Conservation (phyloP, 2,329 filamentous ascomycete species). For the Didymella glomerata region DNA sequence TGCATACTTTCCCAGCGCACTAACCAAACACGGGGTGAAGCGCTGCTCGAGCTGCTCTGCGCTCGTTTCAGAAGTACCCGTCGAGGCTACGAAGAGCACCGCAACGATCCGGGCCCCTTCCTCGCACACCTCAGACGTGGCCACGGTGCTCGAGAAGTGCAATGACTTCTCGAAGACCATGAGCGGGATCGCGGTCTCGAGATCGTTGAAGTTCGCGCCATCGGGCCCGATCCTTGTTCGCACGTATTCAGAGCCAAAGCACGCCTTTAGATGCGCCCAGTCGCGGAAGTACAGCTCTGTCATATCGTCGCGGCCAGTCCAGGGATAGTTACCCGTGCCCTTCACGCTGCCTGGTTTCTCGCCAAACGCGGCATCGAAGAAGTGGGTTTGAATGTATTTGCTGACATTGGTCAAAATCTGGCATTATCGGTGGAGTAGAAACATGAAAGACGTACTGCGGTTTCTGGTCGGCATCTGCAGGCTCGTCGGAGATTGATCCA, state of each 20-base stretch:
- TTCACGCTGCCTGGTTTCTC: not conserved
- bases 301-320: not conserved
- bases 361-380: not conserved
- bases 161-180: not conserved
- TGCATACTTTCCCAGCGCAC: not conserved
- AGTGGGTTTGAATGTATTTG: not conserved
- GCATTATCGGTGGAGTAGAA: not conserved
- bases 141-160: not conserved
- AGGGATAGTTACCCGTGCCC: not conserved
- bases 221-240: not conserved
- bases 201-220: not conserved
- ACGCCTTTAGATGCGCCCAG: not conserved
- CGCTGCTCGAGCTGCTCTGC: not conserved
- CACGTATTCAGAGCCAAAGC: not conserved
- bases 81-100: not conserved
- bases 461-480: not conserved
- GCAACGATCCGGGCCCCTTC: not conserved
- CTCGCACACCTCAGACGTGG: not conserved
- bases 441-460: not conserved
- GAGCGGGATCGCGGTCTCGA: not conserved
- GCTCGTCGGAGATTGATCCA: conserved; percentile 4
- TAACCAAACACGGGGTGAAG: not conserved
- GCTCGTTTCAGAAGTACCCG: not conserved
- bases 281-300: not conserved
- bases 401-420: not conserved